Percentiles rank a stretch among this genome's conserved stretches.
phyloP scores from a whole-genome alignment of 352 stramenopile genomes.

The Hyaloperonospora brassicae region DNA sequence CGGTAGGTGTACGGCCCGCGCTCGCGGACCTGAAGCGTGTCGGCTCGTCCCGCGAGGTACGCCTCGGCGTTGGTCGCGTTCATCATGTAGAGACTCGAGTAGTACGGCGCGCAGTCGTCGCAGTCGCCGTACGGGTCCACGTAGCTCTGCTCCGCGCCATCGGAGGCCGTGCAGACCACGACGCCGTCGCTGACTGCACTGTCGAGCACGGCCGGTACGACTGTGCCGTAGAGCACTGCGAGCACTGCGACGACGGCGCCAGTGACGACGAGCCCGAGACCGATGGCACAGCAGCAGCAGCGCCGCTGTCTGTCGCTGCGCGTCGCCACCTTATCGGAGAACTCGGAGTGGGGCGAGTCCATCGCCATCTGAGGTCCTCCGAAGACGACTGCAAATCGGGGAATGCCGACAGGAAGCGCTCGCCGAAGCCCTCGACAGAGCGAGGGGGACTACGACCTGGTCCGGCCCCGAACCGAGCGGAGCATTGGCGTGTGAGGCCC shows the following conservation, averaged over 20 bases:
- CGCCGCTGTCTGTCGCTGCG: conserved; percentile 5
- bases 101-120: conserved; percentile 53
- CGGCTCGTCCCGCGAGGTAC: conserved; percentile 33
- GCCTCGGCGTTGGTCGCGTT: conserved; percentile 37
- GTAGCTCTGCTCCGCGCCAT: conserved; percentile 33
- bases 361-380: too few relatives aligned
- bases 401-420: too few relatives aligned
- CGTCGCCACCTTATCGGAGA: too few relatives aligned
- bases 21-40: conserved; percentile 52
- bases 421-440: too few relatives aligned
- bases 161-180: conserved; percentile 31
- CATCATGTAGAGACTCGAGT: conserved; percentile 42
- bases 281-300: conserved; percentile 33
- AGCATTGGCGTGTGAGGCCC: too few relatives aligned
- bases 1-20: conserved; percentile 62
- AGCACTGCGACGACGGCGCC: conserved; percentile 33
- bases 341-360: conserved; percentile 15
- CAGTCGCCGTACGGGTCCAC: conserved; percentile 49
- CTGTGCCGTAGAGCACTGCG: conserved; percentile 39
- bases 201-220: conserved; percentile 37
- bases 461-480: too few relatives aligned
- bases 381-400: too few relatives aligned
- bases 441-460: too few relatives aligned
- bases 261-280: conserved; percentile 27
- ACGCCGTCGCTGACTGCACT: conserved; percentile 37